Evolutionary conservation across 2,329 filamentous ascomycete genomes (phyloP).

Genomic region (Pyricularia sp.): DNA sequence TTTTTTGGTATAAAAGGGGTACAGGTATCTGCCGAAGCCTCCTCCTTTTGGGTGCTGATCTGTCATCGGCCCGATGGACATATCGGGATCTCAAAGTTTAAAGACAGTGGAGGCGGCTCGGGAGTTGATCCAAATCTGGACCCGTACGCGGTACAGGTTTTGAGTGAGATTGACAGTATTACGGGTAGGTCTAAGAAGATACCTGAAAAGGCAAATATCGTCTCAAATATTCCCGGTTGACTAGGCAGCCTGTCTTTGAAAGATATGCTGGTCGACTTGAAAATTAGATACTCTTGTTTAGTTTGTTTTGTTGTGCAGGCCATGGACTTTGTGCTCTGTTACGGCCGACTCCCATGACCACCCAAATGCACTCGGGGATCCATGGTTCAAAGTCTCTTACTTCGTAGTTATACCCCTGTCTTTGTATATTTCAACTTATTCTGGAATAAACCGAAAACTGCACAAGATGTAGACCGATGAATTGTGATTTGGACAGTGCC

Average conservation of each 20-base stretch:
- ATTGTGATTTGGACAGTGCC: neutral
- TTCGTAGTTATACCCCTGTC: too few relatives aligned
- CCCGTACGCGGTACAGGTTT: neutral
- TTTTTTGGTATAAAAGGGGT: neutral
- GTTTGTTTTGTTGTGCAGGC: neutral
- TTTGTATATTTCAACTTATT: neutral
- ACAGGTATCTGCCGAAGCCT: neutral
- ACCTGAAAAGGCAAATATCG: too few relatives aligned
- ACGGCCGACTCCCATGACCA: neutral
- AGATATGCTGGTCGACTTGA: neutral
- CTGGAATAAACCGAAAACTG: neutral
- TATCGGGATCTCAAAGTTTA: neutral
- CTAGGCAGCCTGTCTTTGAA: neutral
- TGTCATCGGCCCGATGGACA: neutral
- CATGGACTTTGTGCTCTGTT: neutral
- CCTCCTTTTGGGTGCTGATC: neutral
- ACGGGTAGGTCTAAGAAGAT: too few relatives aligned
- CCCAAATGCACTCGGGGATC: too few relatives aligned
- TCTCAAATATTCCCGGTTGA: too few relatives aligned
- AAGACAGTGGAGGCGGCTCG: neutral
- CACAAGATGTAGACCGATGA: neutral
- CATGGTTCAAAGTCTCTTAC: neutral
- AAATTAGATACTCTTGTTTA: neutral
- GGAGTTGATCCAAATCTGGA: neutral
- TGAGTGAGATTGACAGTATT: neutral